Percentiles rank a stretch among this genome's conserved stretches.
Evolutionary conservation across 2,329 filamentous ascomycete genomes (phyloP).

Genomic region (Pseudogymnoascus sp.): DNA sequence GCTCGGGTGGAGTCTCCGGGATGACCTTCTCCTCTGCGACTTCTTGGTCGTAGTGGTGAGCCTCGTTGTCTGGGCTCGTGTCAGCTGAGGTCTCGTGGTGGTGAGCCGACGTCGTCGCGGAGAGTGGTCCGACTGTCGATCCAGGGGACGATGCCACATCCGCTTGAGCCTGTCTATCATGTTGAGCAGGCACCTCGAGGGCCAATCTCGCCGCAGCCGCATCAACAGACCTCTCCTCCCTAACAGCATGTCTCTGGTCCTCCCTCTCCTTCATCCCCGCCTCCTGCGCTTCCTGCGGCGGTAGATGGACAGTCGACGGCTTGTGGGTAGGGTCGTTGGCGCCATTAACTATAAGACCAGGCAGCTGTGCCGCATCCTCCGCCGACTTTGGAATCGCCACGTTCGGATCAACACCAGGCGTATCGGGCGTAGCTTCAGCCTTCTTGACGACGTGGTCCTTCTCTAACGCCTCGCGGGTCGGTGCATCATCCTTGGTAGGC

Average conservation of each 20-base stretch:
- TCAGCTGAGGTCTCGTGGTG: constrained; percentile 58
- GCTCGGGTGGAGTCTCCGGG: constrained; percentile 29
- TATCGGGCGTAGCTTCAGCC: constrained; percentile 24
- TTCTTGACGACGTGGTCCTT: constrained; percentile 19
- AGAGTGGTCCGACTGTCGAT: constrained; percentile 62
- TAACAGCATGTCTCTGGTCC: constrained; percentile 14
- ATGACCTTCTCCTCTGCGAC: constrained; percentile 39
- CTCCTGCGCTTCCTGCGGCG: constrained; percentile 43
- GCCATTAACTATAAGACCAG: constrained; percentile 20
- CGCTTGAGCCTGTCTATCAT: constrained; percentile 20
- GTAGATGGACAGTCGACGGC: constrained; percentile 35
- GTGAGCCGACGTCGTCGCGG: constrained; percentile 62
- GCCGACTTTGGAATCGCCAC: constrained; percentile 26
- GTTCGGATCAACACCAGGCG: constrained; percentile 26
- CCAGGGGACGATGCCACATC: constrained; percentile 47
- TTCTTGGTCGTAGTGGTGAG: constrained; percentile 45
- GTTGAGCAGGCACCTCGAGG: not conserved
- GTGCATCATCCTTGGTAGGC: constrained; percentile 10
- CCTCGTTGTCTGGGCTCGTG: constrained; percentile 66
- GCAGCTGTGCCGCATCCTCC: constrained; percentile 28
- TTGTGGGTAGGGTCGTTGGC: constrained; percentile 22
- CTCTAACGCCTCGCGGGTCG: constrained; percentile 19
- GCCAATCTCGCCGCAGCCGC: not conserved
- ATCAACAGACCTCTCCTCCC: constrained; percentile 10
- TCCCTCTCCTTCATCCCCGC: constrained; percentile 30